Evolutionary conservation across 805 yeast species (phyloP).

Genomic region (Lipomyces orientalis): DNA sequence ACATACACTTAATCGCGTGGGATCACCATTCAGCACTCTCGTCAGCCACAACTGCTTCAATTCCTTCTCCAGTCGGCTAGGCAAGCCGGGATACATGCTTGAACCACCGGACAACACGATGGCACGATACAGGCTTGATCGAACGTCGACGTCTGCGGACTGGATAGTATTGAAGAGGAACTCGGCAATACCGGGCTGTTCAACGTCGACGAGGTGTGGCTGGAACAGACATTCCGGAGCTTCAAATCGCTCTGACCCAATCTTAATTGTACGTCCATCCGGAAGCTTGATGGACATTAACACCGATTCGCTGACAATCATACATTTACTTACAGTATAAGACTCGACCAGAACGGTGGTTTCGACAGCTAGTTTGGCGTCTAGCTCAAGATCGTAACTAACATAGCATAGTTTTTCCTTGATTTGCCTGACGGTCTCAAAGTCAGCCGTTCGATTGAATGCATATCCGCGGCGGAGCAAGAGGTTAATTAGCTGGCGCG

Average conservation of each 20-base stretch:
- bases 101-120: slow-evolving; percentile 97
- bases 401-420: slow-evolving; percentile 97
- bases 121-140: slow-evolving; percentile 86
- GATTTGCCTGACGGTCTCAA: slow-evolving; percentile 92
- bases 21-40: slow-evolving; percentile 83
- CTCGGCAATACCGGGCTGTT: slow-evolving; percentile 97
- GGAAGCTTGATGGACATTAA: slow-evolving; percentile 68
- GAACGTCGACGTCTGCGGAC: slow-evolving; percentile 90
- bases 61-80: slow-evolving; percentile 93
- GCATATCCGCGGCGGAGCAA: slow-evolving; percentile 96
- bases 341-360: slow-evolving; percentile 93
- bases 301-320: background rate
- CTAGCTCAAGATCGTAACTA: slow-evolving; percentile 90
- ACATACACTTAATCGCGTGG: slow-evolving; percentile 64
- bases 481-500: slow-evolving; percentile 90
- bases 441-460: slow-evolving; percentile 97
- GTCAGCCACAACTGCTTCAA: slow-evolving; percentile 95
- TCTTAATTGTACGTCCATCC: slow-evolving; percentile 91
- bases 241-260: slow-evolving; percentile 94
- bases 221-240: slow-evolving; percentile 98
- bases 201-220: slow-evolving; percentile 92
- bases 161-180: slow-evolving; percentile 89
- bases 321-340: slow-evolving; percentile 48
- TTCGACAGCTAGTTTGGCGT: slow-evolving; percentile 83
- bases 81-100: slow-evolving; percentile 98